Evolutionary conservation across 345 rosid genomes (phyloP).

Genomic region (Citrus reticulata): DNA sequence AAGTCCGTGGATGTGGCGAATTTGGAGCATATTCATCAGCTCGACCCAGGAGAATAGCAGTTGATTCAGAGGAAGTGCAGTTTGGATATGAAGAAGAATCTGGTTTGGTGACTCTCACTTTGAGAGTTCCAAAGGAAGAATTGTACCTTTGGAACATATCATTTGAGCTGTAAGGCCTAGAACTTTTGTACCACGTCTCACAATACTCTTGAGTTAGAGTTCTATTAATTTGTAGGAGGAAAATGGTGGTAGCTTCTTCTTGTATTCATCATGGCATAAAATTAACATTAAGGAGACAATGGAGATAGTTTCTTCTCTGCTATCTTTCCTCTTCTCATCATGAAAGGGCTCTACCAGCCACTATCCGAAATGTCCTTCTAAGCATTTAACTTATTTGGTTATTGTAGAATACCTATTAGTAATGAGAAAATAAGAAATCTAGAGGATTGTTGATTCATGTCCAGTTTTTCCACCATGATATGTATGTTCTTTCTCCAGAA

Average conservation of each 20-base stretch:
- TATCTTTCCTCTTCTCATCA: too few species aligned
- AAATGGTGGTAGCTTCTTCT: neutral
- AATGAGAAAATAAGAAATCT: neutral
- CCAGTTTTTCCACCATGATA: neutral
- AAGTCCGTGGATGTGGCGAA: constrained; percentile 44
- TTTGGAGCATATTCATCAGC: constrained; percentile 49
- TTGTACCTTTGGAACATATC: constrained; percentile 49
- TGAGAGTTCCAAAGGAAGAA: constrained; percentile 44
- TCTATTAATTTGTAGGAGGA: neutral
- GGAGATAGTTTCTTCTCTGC: too few species aligned
- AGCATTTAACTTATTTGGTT: too few species aligned
- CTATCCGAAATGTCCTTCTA: too few species aligned
- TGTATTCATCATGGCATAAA: neutral
- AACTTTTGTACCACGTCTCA: neutral
- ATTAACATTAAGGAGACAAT: too few species aligned
- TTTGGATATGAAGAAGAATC: constrained; percentile 36
- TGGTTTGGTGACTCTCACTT: constrained; percentile 37
- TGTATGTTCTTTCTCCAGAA: neutral
- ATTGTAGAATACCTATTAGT: too few species aligned
- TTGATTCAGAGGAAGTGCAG: constrained; percentile 32
- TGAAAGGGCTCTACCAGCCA: too few species aligned
- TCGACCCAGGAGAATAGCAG: constrained; percentile 34
- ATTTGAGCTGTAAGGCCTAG: constrained; percentile 19
- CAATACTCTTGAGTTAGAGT: neutral
- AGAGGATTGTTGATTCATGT: neutral